Evolutionary conservation across 768 basidiomycete species (phyloP).

Genomic region (Leccinum variicolor): DNA sequence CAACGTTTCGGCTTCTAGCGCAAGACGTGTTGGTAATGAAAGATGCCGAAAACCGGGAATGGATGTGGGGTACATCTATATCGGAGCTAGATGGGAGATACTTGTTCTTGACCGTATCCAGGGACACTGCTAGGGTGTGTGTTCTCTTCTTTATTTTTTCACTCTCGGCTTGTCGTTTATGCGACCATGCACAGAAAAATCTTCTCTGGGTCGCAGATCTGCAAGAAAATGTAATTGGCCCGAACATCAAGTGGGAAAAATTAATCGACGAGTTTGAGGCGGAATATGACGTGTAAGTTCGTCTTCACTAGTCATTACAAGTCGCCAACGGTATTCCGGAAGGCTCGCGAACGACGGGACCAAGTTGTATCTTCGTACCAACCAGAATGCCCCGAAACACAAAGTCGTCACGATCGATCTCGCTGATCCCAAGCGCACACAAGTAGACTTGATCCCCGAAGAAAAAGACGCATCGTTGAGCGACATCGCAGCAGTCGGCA

Average conservation of each 20-base stretch:
- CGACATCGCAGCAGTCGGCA: slow-evolving; percentile 44
- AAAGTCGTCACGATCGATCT: slow-evolving; percentile 66
- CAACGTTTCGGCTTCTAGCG: slow-evolving; percentile 36
- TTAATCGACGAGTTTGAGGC: slow-evolving; percentile 66
- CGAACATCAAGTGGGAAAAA: slow-evolving; percentile 70
- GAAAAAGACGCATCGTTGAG: slow-evolving; percentile 58
- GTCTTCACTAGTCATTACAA: background rate
- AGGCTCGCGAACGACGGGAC: slow-evolving; percentile 67
- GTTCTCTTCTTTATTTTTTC: background rate
- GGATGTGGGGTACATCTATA: slow-evolving; percentile 56
- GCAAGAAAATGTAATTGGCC: slow-evolving; percentile 53
- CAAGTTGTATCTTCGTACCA: slow-evolving; percentile 61
- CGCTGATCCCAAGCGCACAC: slow-evolving; percentile 42
- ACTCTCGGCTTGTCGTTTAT: background rate
- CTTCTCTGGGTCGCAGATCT: slow-evolving; percentile 72
- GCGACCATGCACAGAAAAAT: slow-evolving; percentile 53
- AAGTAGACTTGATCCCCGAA: slow-evolving; percentile 67
- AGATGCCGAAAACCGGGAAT: slow-evolving; percentile 61
- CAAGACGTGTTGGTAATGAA: slow-evolving; percentile 67
- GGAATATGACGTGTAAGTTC: slow-evolving; percentile 58
- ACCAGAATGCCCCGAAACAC: slow-evolving; percentile 61
- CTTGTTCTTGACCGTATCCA: slow-evolving; percentile 48
- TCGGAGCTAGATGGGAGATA: slow-evolving; percentile 66
- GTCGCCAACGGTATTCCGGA: slow-evolving; percentile 2
- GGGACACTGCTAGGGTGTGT: slow-evolving; percentile 63